Evolutionary conservation across 805 yeast genomes (phyloP).

Genomic region (Debaryomyces prosopidis): DNA sequence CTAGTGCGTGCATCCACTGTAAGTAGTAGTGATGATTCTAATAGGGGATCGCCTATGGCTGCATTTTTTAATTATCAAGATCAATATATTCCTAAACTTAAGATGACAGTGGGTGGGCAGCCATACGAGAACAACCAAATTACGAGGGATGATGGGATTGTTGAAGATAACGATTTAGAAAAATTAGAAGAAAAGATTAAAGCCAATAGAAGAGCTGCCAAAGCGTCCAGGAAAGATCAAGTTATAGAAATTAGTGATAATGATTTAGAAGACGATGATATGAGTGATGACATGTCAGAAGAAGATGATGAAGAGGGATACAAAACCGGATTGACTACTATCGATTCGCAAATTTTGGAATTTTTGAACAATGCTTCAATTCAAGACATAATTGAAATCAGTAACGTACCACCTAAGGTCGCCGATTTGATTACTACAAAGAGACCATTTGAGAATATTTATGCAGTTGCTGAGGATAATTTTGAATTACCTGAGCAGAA

Average conservation of each 20-base stretch:
- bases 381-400: slow-evolving; percentile 77
- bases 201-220: slow-evolving; percentile 28
- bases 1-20: slow-evolving; percentile 35
- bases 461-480: slow-evolving; percentile 57
- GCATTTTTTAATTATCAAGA: slow-evolving; percentile 9
- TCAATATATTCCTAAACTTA: slow-evolving; percentile 8
- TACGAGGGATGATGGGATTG: slow-evolving; percentile 10
- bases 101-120: slow-evolving; percentile 8
- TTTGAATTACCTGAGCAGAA: slow-evolving; percentile 36
- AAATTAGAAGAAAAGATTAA: slow-evolving; percentile 38
- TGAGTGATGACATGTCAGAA: slow-evolving; percentile 51
- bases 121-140: slow-evolving; percentile 19
- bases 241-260: slow-evolving; percentile 46
- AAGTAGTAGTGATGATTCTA: slow-evolving; percentile 10
- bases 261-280: slow-evolving; percentile 39
- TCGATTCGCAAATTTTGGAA: slow-evolving; percentile 67
- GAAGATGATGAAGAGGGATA: slow-evolving; percentile 40
- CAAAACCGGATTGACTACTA: slow-evolving; percentile 40
- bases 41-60: slow-evolving; percentile 5
- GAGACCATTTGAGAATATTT: slow-evolving; percentile 69
- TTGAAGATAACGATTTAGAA: slow-evolving; percentile 38
- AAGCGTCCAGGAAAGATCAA: slow-evolving; percentile 8
- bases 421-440: slow-evolving; percentile 64
- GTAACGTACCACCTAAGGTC: slow-evolving; percentile 63
- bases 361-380: slow-evolving; percentile 78